Evolutionary conservation across 2,329 filamentous ascomycete species (phyloP).

Genomic region (Bipolaris oryzae): DNA sequence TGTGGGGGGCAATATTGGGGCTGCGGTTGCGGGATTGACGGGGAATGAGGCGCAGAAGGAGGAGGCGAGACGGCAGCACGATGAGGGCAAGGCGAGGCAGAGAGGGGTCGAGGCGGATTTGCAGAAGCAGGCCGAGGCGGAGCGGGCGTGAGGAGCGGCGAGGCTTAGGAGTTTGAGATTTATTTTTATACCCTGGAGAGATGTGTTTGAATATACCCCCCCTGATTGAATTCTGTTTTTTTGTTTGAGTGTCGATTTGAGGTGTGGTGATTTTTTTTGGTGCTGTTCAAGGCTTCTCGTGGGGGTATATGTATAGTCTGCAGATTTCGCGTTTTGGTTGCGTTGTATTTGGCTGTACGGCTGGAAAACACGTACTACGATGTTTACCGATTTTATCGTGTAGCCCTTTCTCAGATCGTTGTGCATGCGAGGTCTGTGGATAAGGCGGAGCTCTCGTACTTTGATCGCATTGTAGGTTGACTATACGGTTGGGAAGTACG

Average conservation of each 20-base stretch:
- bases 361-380: too few species aligned
- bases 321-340: too few species aligned
- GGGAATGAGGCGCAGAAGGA: conserved; percentile 71
- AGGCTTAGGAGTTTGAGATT: not conserved
- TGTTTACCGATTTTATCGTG: too few species aligned
- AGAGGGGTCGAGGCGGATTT: conserved; percentile 82
- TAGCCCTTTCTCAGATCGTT: too few species aligned
- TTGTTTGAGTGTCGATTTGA: too few species aligned
- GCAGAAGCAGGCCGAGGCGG: conserved; percentile 64
- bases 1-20: conserved; percentile 73
- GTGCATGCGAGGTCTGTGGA: too few species aligned
- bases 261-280: not conserved
- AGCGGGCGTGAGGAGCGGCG: not conserved
- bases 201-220: conserved; percentile 5
- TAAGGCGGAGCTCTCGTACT: too few species aligned
- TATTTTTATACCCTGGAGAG: not conserved
- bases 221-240: not conserved
- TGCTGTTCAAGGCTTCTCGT: not conserved
- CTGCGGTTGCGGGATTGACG: conserved; percentile 72
- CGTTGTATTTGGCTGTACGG: too few species aligned
- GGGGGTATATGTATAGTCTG: too few species aligned
- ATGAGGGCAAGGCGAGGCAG: conserved; percentile 82
- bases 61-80: conserved; percentile 72
- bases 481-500: too few species aligned
- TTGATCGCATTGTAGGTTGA: too few species aligned